phyloP scores from a whole-genome alignment of 2,329 filamentous ascomycete species.

The Pseudogymnoascus sp. region DNA sequence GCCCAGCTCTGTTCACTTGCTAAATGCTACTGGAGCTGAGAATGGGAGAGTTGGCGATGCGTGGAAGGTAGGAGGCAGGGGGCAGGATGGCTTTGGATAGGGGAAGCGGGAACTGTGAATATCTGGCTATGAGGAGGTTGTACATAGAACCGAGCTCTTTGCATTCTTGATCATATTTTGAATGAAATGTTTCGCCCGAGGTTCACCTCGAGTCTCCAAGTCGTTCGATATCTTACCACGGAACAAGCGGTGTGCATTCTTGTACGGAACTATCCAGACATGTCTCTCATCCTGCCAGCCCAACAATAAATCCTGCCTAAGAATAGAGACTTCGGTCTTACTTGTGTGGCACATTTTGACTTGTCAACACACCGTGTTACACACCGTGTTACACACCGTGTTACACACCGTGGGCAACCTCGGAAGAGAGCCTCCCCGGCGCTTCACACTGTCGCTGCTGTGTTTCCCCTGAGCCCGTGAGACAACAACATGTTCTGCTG shows the following conservation, averaged over 20 bases:
- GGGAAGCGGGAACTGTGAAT: not conserved
- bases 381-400: too few species aligned
- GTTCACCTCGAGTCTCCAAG: not conserved
- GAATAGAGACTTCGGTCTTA: not conserved
- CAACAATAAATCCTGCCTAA: not conserved
- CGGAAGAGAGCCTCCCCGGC: not conserved
- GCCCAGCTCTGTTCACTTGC: conserved; percentile 41
- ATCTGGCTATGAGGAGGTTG: not conserved
- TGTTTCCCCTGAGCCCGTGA: not conserved
- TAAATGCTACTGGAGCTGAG: conserved; percentile 23
- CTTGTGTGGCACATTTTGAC: not conserved
- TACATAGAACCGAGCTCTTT: not conserved
- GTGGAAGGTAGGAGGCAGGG: not conserved
- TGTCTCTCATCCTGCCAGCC: not conserved
- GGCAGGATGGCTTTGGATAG: not conserved
- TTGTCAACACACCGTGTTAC: not conserved
- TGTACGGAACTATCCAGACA: not conserved
- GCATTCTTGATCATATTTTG: not conserved
- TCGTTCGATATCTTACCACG: not conserved
- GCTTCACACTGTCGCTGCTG: not conserved
- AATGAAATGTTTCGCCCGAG: not conserved
- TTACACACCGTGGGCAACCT: not conserved
- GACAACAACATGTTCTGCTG: not conserved
- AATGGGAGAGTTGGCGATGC: not conserved
- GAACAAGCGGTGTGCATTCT: not conserved